phyloP scores from a whole-genome alignment of 1,139 yeast genomes.

The Kodamaea anthophila region DNA sequence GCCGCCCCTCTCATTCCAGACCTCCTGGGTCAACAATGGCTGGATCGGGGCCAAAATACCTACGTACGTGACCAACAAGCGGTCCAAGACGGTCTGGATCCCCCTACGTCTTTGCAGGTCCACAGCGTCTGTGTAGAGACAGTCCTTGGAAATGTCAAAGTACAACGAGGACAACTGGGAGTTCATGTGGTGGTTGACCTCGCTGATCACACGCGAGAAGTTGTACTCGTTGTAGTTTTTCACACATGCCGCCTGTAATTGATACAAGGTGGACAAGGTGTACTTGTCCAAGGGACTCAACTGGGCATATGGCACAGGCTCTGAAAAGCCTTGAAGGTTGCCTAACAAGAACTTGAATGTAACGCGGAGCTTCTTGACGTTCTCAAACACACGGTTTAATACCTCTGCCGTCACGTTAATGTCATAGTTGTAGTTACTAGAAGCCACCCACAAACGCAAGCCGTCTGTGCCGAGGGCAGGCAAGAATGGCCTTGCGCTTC shows the following conservation, averaged over 20 bases:
- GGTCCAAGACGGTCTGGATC: conserved; percentile 65
- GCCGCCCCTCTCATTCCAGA: conserved; percentile 63
- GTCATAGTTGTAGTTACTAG: conserved; percentile 79
- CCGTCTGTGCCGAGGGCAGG: conserved; percentile 91
- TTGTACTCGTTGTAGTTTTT: conserved; percentile 50
- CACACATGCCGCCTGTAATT: conserved; percentile 39
- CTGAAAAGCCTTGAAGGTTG: conserved; percentile 44
- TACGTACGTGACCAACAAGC: conserved; percentile 56
- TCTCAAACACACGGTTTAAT: conserved; percentile 69
- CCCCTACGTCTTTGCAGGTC: conserved; percentile 50
- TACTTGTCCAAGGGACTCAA: conserved; percentile 59
- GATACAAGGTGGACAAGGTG: conserved; percentile 49
- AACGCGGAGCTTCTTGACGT: conserved; percentile 73
- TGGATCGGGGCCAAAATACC: conserved; percentile 72
- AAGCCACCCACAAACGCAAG: conserved; percentile 84
- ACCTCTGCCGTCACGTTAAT: conserved; percentile 69
- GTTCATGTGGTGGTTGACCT: conserved; percentile 67
- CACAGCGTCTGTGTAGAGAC: conserved; percentile 63
- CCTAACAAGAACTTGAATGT: conserved; percentile 81
- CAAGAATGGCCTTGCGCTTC: conserved; percentile 48
- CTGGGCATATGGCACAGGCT: conserved; percentile 24
- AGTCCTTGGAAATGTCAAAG: conserved; percentile 82
- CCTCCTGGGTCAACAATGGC: conserved; percentile 84
- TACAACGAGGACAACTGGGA: conserved; percentile 74
- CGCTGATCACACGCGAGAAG: conserved; percentile 61